These are phyloP conservation scores for Cadophora sp. DNA, from an alignment of 2,329 filamentous ascomycete species.

Conservation along the genomic window DNA sequence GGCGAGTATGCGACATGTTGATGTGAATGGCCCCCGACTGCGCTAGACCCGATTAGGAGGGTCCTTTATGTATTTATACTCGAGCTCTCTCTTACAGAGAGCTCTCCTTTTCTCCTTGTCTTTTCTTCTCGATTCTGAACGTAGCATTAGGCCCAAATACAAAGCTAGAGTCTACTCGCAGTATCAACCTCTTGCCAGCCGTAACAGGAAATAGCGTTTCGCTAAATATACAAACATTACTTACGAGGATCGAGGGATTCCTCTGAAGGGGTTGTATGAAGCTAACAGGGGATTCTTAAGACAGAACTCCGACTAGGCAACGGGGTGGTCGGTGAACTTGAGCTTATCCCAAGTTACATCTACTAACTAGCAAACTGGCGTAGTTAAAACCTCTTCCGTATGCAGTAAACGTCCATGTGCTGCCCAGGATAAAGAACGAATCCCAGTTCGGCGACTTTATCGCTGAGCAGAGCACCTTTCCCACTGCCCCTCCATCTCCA, in stretches of 20 bases:
- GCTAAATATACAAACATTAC: slow-evolving; percentile 90
- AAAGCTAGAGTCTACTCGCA: too few species aligned
- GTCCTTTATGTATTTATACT: too few species aligned
- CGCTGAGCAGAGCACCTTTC: slow-evolving; percentile 77
- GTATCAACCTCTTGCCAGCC: too few species aligned
- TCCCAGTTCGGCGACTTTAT: slow-evolving; percentile 87
- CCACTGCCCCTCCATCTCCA: slow-evolving; percentile 69
- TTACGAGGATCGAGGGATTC: slow-evolving; percentile 85
- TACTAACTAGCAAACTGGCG: slow-evolving; percentile 65
- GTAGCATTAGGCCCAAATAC: too few species aligned
- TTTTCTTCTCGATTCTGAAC: too few species aligned
- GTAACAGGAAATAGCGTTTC: too few species aligned
- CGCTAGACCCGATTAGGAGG: too few species aligned
- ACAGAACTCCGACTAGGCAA: slow-evolving; percentile 90
- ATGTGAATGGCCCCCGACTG: too few species aligned
- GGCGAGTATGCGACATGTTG: too few species aligned
- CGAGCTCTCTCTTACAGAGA: too few species aligned
- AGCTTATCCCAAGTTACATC: slow-evolving; percentile 36
- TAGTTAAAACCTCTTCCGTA: slow-evolving; percentile 91
- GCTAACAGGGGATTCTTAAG: slow-evolving; percentile 85
- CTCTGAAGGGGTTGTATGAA: slow-evolving; percentile 85
- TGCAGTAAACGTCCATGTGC: slow-evolving; percentile 47
- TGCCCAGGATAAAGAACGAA: slow-evolving; percentile 70
- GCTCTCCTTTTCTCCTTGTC: too few species aligned
- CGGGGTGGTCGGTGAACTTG: slow-evolving; percentile 78